Percentiles rank a stretch among this genome's conserved stretches.
These are phyloP conservation scores for Corymbia maculata DNA, from an alignment of 345 rosid genomes.

Conservation along the genomic window DNA sequence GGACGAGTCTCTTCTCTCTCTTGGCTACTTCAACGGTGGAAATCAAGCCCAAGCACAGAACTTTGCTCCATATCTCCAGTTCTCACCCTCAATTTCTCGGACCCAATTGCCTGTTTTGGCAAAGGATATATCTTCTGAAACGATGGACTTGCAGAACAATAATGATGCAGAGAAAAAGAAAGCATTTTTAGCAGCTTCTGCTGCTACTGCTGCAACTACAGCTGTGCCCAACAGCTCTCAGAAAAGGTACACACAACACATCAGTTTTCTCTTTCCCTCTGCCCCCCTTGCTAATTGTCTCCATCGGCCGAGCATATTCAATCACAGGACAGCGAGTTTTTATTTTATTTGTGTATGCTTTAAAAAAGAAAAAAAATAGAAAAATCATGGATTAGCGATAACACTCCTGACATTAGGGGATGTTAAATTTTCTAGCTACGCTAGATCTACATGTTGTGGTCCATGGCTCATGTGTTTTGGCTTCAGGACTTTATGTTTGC, in stretches of 20 bases:
- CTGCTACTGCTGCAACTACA: constrained; percentile 12
- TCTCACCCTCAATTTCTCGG: neutral
- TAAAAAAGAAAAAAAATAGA: neutral
- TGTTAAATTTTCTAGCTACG: neutral
- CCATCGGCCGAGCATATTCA: neutral
- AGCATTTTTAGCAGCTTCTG: constrained; percentile 13
- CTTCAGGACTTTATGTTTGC: neutral
- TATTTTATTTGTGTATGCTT: neutral
- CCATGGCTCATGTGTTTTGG: neutral
- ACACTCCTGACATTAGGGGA: neutral
- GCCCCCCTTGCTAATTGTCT: neutral
- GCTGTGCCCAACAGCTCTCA: constrained; percentile 49
- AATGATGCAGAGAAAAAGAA: constrained; percentile 11
- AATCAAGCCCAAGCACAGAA: neutral
- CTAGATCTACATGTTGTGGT: neutral
- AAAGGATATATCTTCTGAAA: neutral
- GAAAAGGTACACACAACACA: constrained; percentile 37
- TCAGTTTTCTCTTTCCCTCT: neutral
- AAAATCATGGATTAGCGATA: neutral
- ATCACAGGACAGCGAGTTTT: neutral
- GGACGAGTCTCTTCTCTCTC: constrained; percentile 34
- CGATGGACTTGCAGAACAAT: neutral
- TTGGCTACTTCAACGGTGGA: constrained; percentile 23
- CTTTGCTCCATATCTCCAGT: neutral
- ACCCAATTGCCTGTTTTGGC: constrained; percentile 3